These are phyloP conservation scores for Xylaria curta DNA, from an alignment of 495 filamentous ascomycete species.

Conservation along the genomic window DNA sequence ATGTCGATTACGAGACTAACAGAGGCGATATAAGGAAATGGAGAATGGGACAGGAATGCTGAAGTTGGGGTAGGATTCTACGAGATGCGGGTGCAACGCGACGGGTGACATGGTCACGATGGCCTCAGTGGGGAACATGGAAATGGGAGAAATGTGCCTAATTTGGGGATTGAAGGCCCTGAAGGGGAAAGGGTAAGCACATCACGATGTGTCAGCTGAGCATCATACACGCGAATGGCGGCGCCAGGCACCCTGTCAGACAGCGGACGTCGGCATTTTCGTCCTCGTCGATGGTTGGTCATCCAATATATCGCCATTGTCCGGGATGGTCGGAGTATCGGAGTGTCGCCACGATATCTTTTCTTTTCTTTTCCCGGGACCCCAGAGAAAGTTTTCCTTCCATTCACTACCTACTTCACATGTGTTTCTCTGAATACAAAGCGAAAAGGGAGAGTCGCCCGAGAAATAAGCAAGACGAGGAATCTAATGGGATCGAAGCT, in stretches of 20 bases:
- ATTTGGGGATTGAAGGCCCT: not conserved
- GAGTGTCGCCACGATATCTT: not conserved
- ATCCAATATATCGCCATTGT: not conserved
- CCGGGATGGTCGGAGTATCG: not conserved
- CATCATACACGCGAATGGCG: not conserved
- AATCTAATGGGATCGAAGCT: not conserved
- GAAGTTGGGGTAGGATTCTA: conserved; percentile 1
- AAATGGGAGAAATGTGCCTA: not conserved
- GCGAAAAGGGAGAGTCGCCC: not conserved
- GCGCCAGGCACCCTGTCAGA: conserved; percentile 15
- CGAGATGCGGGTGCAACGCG: conserved; percentile 8
- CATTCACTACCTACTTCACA: not conserved
- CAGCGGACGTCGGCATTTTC: conserved; percentile 1
- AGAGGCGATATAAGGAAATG: not conserved
- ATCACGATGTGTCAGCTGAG: conserved; percentile 5
- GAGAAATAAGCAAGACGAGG: not conserved
- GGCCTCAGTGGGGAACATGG: not conserved
- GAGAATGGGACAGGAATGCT: not conserved
- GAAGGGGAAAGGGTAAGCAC: not conserved
- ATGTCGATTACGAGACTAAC: not conserved
- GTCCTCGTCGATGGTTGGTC: not conserved
- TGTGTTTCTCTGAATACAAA: not conserved
- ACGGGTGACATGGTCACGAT: not conserved
- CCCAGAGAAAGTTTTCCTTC: not conserved
- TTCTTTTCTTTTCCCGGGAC: not conserved